These are phyloP conservation scores for Didymella keratinophila DNA, from an alignment of 2,329 filamentous ascomycete genomes.

Conservation along the genomic window DNA sequence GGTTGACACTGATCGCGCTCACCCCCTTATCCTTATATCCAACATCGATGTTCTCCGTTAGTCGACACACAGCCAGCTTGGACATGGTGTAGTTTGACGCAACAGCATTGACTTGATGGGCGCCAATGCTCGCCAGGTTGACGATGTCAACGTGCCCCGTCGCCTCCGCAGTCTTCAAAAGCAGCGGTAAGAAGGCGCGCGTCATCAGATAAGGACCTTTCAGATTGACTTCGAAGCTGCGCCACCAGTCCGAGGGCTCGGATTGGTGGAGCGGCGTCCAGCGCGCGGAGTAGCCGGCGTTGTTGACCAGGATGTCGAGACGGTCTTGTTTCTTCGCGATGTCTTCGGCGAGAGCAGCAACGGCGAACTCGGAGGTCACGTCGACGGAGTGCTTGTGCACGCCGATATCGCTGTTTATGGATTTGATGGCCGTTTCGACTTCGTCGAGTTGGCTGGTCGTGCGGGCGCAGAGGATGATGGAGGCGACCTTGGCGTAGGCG, in stretches of 20 bases:
- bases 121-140: constrained; percentile 58
- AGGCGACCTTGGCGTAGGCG: constrained; percentile 61
- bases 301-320: constrained; percentile 60
- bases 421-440: constrained; percentile 47
- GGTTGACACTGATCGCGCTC: constrained; percentile 33
- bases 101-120: constrained; percentile 17
- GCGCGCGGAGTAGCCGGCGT: constrained; percentile 52
- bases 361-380: constrained; percentile 50
- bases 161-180: constrained; percentile 34
- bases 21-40: constrained; percentile 48
- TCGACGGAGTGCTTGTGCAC: constrained; percentile 57
- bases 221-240: constrained; percentile 59
- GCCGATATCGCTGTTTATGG: constrained; percentile 51
- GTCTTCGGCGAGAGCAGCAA: constrained; percentile 45
- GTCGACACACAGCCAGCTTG: constrained; percentile 60
- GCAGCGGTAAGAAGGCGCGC: constrained; percentile 56
- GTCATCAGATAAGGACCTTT: constrained; percentile 57
- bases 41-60: constrained; percentile 58
- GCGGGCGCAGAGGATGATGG: constrained; percentile 63
- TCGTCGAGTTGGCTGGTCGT: constrained; percentile 50
- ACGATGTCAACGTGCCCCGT: constrained; percentile 47
- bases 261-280: constrained; percentile 43
- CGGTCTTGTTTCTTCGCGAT: constrained; percentile 34
- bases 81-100: constrained; percentile 54
- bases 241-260: constrained; percentile 52